Base-by-base conservation (phyloP, 108 stramenopile species). In the Mayamaea pseudoterrestris region DNA sequence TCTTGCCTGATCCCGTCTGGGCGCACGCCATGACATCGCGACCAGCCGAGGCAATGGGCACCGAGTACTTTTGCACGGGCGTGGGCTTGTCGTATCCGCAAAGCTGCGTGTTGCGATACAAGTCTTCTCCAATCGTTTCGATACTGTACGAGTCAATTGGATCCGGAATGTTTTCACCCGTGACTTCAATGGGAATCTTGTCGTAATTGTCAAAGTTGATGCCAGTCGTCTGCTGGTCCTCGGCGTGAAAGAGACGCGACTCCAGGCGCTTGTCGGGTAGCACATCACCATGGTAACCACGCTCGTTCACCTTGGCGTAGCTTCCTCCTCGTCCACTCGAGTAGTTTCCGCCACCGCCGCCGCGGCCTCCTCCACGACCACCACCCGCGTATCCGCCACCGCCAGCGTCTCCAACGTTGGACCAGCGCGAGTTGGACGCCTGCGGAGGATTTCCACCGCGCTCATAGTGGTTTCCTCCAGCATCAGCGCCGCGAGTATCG, bases 201-300 rank as follows among this genome's bases (percentile, higher is more conserved):
- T 96, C 94, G 74, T 99, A 97, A 52, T 89, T 85, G 65, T 96
- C 93, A 60, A 99, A 99, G 74, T 99, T 97, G 78, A 99, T 97
- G n/a, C 98, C 98, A n/a, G 93, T 77, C 14, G 85, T 92, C 57
- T 93, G 90, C 39, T 85, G 69, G 57, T 86, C 80, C 13, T 63
- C 79, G 9, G 53, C 45, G 39, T 76, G 72, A 51, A 85, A 90
- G 24, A 90, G 74, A 42, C 72, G 68, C 5, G 62, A 62, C 54
- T 90, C 83, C 17, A 83, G 25, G 35, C 89, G 83, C 30, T 60
- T 58, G 64, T 90, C 83, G 32, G 75, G 77, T 14, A 59, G 57
- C 57, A 77, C 63, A 49, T 90, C 89, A 13, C 89, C 89, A 57
- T 90, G 89, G 47, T 74, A 90, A 3, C 89, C 89, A 27, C 83